Base-by-base conservation (phyloP, 192 early-diverging fungal genomes). In the Podila clonocystis region DNA sequence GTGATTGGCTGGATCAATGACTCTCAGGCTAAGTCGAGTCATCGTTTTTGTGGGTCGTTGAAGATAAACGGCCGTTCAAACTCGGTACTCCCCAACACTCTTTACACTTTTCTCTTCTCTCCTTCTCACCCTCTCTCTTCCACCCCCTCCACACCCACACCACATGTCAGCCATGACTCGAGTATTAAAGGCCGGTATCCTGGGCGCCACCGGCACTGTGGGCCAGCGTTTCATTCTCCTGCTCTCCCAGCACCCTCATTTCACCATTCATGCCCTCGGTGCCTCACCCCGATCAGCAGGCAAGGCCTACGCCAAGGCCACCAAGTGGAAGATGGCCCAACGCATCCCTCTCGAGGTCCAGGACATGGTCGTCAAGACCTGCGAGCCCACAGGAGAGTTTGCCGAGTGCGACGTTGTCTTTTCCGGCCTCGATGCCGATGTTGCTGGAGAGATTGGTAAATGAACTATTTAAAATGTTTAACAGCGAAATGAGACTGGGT, bases 121-220 rank as follows among this genome's bases (percentile, higher is more conserved):
- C 29, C 15, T 29, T 65, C 38, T 30, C 48, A 20, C 20, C 48
- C 28, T 30, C 22, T n/a, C 19, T 48, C 64, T 17, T 17, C 49
- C 29, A 50, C 48, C 9, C 6, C 49, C 15, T 26, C 30, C 66
- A 12, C 20, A 28, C 33, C 4, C 24, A 15, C 8, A 57, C 64
- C 34, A 26, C 48, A 55, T 24, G 12, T 58, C 20, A 5, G 4
- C 1, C 65, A 82, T 82, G 80, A 65, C 82, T 33, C 68, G 72
- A 41, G 77, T 80, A 72, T 75, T 83, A 69, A 89, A 87, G 74
- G 96, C 94, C 45, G 97, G 94, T 69, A 92, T 99, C 68, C 93
- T 99, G 59, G 97, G 97, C 68, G 97, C 97, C 34, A 99, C 97
- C 1, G 97, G 97, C 78, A 99, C 96, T 26, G 97, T 99, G 52